A percentile compares a stretch with the other conserved stretches of the same genome.
Conservation (phyloP, 2,329 filamentous ascomycete genomes). For the Chaetomiaceae sp. region DNA sequence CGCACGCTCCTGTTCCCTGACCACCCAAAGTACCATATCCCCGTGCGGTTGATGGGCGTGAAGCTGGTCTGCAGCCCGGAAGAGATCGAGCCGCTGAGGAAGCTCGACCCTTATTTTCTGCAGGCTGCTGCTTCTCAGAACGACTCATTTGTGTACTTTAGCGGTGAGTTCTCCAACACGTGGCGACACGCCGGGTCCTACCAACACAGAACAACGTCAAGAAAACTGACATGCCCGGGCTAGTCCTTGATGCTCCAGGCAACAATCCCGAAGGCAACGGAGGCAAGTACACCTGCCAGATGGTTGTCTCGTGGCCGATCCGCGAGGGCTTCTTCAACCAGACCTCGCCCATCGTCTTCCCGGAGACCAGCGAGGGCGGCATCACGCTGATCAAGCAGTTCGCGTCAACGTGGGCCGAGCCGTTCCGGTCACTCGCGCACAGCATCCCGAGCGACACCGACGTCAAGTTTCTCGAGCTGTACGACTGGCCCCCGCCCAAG, state of each 20-base stretch:
- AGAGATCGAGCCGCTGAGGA: conserved; percentile 38
- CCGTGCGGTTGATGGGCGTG: conserved; percentile 45
- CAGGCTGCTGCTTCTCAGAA: conserved; percentile 49
- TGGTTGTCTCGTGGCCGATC: conserved; percentile 49
- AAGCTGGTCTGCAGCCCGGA: conserved; percentile 38
- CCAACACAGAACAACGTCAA: too few species aligned
- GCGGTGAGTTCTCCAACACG: conserved; percentile 37
- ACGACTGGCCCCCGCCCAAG: conserved; percentile 43
- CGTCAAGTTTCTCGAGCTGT: conserved; percentile 41
- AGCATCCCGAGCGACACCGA: conserved; percentile 38
- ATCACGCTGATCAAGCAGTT: conserved; percentile 40
- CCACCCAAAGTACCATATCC: conserved; percentile 37
- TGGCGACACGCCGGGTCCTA: too few species aligned
- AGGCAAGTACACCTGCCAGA: conserved; percentile 42
- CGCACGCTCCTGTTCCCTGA: conserved; percentile 36
- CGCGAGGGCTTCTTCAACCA: conserved; percentile 32
- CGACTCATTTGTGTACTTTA: conserved; percentile 49
- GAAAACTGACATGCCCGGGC: not conserved
- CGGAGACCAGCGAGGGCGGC: conserved; percentile 35
- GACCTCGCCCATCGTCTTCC: conserved; percentile 35
- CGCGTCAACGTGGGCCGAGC: conserved; percentile 44
- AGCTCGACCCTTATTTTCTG: conserved; percentile 50
- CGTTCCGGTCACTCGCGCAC: conserved; percentile 41
- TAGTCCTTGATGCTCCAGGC: conserved; percentile 46
- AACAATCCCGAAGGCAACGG: conserved; percentile 32